A percentile compares a stretch with the other conserved stretches of the same genome.
Conservation (phyloP, 352 stramenopile species). For the Stramenopiles sp. region DNA sequence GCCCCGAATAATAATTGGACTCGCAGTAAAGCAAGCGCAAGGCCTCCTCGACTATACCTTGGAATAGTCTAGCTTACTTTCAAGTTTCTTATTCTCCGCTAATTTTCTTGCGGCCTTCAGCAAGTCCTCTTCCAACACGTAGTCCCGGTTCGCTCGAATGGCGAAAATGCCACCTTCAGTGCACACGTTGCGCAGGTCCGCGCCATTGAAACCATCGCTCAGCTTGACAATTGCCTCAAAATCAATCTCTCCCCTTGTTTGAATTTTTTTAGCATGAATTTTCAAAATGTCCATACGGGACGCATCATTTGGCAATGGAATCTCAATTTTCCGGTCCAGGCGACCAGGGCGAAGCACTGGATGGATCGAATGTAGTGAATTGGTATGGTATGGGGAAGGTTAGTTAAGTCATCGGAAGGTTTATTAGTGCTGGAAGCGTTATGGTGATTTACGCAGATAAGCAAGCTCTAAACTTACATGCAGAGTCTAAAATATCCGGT, state of each 20-base stretch:
- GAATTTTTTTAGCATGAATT: conserved; percentile 40
- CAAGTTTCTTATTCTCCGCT: conserved; percentile 96
- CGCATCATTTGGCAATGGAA: conserved; percentile 84
- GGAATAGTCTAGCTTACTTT: conserved; percentile 99
- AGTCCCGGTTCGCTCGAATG: conserved; percentile 91
- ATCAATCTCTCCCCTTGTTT: too few relatives aligned
- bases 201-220: conserved; percentile 96
- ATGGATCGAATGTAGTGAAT: too few relatives aligned
- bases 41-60: conserved; percentile 92
- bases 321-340: conserved; percentile 98
- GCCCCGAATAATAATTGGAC: too few relatives aligned
- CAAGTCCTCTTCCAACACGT: conserved; percentile 99
- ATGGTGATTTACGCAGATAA: too few relatives aligned
- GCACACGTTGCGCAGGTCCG: conserved; percentile 98
- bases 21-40: too few relatives aligned
- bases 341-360: conserved; percentile 90
- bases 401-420: too few relatives aligned
- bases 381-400: too few relatives aligned
- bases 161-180: conserved; percentile 84
- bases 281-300: conserved; percentile 55
- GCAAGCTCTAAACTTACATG: too few relatives aligned
- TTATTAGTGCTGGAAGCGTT: too few relatives aligned
- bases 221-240: conserved; percentile 98
- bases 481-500: conserved; percentile 94
- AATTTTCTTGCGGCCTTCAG: conserved; percentile 99